These are phyloP conservation scores for Hippophae rhamnoides DNA, from an alignment of 306 rosid species.

Conservation along the genomic window DNA sequence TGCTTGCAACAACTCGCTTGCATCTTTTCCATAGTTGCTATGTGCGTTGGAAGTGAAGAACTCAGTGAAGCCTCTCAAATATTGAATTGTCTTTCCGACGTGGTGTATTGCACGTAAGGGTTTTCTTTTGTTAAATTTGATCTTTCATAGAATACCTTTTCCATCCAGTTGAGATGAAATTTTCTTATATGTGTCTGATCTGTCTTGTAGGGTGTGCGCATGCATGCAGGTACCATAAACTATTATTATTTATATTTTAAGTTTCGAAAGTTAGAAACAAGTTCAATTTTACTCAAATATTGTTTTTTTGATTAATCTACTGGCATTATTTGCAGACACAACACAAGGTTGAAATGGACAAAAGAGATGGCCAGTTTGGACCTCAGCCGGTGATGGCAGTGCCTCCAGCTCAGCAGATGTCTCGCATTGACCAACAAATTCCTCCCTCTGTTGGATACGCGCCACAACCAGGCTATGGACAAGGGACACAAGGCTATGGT, in stretches of 20 bases:
- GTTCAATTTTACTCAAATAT: background rate
- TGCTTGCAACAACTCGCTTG: conserved; percentile 48
- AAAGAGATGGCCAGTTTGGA: conserved; percentile 57
- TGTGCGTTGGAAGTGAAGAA: conserved; percentile 42
- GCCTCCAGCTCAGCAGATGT: conserved; percentile 60
- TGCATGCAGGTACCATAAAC: conserved; percentile 55
- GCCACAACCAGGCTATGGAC: conserved; percentile 33
- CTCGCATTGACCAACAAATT: conserved; percentile 40
- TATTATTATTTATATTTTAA: background rate
- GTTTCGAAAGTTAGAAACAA: background rate
- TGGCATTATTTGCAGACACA: conserved; percentile 47
- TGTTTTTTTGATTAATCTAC: background rate
- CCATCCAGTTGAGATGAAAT: too few species aligned
- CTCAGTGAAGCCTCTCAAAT: conserved; percentile 39
- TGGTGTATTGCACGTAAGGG: conserved; percentile 66
- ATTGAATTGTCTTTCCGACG: conserved; percentile 41
- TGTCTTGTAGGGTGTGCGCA: conserved; percentile 57
- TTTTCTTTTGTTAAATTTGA: background rate
- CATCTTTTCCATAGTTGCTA: conserved; percentile 52
- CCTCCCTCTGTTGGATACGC: conserved; percentile 46
- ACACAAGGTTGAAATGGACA: conserved; percentile 70
- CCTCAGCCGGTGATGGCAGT: conserved; percentile 37
- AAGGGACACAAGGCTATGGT: conserved; percentile 18
- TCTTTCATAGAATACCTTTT: too few species aligned
- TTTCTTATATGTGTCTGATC: background rate